Conservation (phyloP, 192 early-diverging fungal species). For the Piromyces finnis region DNA sequence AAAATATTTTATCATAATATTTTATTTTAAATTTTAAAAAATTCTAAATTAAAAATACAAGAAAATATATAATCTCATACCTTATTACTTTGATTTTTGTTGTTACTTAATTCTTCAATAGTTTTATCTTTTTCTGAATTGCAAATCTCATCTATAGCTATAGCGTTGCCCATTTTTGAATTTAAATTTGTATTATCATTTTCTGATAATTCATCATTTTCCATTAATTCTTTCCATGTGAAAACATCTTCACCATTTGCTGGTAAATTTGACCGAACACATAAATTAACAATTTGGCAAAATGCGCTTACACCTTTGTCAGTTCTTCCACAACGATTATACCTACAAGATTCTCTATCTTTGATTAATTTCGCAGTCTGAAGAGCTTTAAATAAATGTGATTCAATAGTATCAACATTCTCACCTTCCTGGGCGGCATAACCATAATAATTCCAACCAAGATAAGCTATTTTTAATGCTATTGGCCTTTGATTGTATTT, state of each 20-base stretch:
- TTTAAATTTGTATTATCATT: conserved; percentile 7
- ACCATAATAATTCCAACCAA: conserved; percentile 80
- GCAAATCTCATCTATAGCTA: too few relatives aligned
- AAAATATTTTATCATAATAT: too few relatives aligned
- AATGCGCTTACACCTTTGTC: conserved; percentile 79
- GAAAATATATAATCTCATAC: too few relatives aligned
- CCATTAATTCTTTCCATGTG: conserved; percentile 9
- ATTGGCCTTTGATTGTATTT: conserved; percentile 58
- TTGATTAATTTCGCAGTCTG: conserved; percentile 56
- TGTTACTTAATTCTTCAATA: too few relatives aligned
- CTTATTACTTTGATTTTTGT: too few relatives aligned
- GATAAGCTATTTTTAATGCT: conserved; percentile 75
- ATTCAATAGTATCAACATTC: conserved; percentile 49
- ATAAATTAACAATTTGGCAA: conserved; percentile 70
- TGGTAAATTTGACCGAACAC: conserved; percentile 46
- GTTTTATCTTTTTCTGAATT: too few relatives aligned
- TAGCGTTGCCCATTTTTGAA: too few relatives aligned
- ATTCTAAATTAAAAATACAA: too few relatives aligned
- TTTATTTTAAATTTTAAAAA: too few relatives aligned
- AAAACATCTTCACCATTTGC: conserved; percentile 16
- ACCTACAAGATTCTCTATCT: conserved; percentile 5
- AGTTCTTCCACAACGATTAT: conserved; percentile 14
- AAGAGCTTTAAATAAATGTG: conserved; percentile 66
- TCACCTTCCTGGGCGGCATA: conserved; percentile 52
- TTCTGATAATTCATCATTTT: neutral